Base-by-base conservation (phyloP, 1,284 basidiomycete species). In the Taiwanofungus camphoratus region DNA sequence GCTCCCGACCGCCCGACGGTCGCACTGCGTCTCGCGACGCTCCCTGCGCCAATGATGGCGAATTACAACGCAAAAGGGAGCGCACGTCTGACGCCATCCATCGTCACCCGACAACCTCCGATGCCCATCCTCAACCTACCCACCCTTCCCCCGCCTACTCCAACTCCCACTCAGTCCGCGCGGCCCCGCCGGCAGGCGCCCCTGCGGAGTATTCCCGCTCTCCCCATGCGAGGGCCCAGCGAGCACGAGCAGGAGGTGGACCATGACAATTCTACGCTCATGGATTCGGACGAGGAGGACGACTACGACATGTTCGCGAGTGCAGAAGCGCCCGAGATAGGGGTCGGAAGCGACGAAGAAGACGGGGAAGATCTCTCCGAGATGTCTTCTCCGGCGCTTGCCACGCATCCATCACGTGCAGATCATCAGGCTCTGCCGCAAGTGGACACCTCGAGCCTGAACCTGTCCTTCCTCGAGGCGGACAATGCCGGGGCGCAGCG, bases 111-210 rank as follows among this genome's bases (percentile, higher is more conserved):
- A 27, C 71, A 69, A 11, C 69, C 73, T 3, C 70, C 71, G 3
- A 61, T 77, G 52, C 74, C 76, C 0, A 59, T 78, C 19, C 51
- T 72, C 4, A 69, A 73, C 45, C 63, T 80, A 7, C 78, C 77
- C 1, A 64, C 64, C 5, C 60, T 77, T 18, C 64, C 67, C 0
- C 52, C 60, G 7, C 46, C 59, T 3, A 50, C 56, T 15, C 49
- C 59, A 12, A 46, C 55, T 6, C 54, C 60, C 50, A 18, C 48
- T 39, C n/a, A n/a, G n/a, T n/a, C n/a, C n/a, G 20, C 48, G 41
- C 42, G 48, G 38, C 36, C 52, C 46, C 49, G 50, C 49, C 53
- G 56, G 32, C 40, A 48, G 2, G 53, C 55, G 30, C 58, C 66
- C 4, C 49, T 78, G 38, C 63, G 68, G 27, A 73, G 65, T 46